phyloP scores from a whole-genome alignment of 148 eudicot genomes.

The Heliosperma pusillum region DNA sequence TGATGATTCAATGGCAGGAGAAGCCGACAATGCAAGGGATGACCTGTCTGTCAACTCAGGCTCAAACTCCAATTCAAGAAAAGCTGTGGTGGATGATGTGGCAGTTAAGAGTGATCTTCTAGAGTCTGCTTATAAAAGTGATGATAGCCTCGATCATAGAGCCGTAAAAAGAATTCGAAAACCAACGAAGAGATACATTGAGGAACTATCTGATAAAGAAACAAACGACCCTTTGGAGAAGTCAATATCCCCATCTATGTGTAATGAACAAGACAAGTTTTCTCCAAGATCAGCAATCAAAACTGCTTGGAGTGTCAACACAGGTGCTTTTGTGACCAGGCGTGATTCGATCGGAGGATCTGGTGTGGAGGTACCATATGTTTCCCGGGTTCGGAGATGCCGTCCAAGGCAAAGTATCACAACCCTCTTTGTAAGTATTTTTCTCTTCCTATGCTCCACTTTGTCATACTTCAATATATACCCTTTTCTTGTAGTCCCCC shows the following conservation, averaged over 20 bases:
- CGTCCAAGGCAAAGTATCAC: conserved; percentile 78
- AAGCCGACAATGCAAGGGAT: conserved; percentile 31
- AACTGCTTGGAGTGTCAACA: conserved; percentile 32
- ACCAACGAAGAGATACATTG: conserved; percentile 90
- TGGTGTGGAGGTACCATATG: conserved; percentile 83
- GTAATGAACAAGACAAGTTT: conserved; percentile 30
- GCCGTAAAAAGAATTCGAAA: conserved; percentile 80
- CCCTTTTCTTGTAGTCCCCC: background rate
- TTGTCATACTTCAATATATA: background rate
- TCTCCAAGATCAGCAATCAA: conserved; percentile 32
- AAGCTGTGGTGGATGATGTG: conserved; percentile 28
- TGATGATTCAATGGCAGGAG: conserved; percentile 40
- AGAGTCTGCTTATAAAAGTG: conserved; percentile 37
- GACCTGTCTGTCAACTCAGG: conserved; percentile 22
- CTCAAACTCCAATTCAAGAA: conserved; percentile 28
- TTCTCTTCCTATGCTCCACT: background rate
- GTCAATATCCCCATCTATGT: conserved; percentile 37
- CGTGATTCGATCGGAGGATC: conserved; percentile 89
- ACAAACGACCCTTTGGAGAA: conserved; percentile 43
- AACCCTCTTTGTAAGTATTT: conserved; percentile 54
- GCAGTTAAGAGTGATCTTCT: conserved; percentile 30
- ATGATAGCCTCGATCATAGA: conserved; percentile 45
- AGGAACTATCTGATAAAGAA: conserved; percentile 78
- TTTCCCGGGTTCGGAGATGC: conserved; percentile 79
- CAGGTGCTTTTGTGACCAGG: conserved; percentile 53